These are phyloP conservation scores for Citrullus colocynthis DNA, from an alignment of 306 rosid genomes.

Conservation along the genomic window DNA sequence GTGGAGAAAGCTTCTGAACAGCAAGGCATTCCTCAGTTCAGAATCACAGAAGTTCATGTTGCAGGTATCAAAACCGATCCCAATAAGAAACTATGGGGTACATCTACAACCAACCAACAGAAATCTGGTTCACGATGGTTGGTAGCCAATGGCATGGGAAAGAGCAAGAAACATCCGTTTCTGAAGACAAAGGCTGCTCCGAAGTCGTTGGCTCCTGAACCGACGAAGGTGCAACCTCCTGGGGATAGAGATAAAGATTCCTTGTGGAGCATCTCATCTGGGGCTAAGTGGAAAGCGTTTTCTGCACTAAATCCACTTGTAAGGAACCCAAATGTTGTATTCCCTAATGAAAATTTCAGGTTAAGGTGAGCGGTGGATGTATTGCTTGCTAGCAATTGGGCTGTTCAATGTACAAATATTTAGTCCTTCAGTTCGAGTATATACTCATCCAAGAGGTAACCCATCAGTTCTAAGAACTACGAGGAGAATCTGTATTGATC, in stretches of 20 bases:
- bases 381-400: background rate
- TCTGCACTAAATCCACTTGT: slow-evolving; percentile 37
- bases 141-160: slow-evolving; percentile 86
- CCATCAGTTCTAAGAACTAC: background rate
- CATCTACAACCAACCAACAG: slow-evolving; percentile 32
- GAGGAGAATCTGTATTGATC: background rate
- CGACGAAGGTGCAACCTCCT: slow-evolving; percentile 44
- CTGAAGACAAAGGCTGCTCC: slow-evolving; percentile 42
- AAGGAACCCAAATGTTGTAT: slow-evolving; percentile 60
- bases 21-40: slow-evolving; percentile 54
- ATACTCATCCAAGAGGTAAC: background rate
- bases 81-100: slow-evolving; percentile 51
- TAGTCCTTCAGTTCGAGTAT: background rate
- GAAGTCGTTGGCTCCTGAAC: slow-evolving; percentile 23
- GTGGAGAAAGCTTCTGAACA: slow-evolving; percentile 32
- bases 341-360: slow-evolving; percentile 40
- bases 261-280: slow-evolving; percentile 80
- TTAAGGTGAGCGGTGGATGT: slow-evolving; percentile 21
- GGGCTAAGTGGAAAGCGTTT: slow-evolving; percentile 55
- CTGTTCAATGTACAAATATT: background rate
- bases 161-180: slow-evolving; percentile 39
- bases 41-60: slow-evolving; percentile 63
- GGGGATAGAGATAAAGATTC: slow-evolving; percentile 39
- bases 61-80: slow-evolving; percentile 57
- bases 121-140: slow-evolving; percentile 88